A percentile compares a stretch with the other conserved stretches of the same genome.
Evolutionary conservation across 2,329 filamentous ascomycete genomes (phyloP).

Genomic region (Cucurbitaria berberidis): DNA sequence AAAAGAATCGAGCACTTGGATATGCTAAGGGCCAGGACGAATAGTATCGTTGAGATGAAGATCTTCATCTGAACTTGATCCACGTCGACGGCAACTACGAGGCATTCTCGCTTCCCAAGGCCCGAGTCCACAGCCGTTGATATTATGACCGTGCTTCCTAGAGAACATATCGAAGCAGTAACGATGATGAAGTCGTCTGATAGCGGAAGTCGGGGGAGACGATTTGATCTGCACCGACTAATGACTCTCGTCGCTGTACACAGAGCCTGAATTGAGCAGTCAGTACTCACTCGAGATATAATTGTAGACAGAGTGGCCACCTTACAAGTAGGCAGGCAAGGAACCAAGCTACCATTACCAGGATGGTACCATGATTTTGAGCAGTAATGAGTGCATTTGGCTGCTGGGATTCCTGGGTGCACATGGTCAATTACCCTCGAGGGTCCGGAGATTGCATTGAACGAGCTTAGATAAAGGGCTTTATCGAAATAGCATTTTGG

Average conservation of each 20-base stretch:
- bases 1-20: conserved; percentile 32
- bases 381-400: conserved; percentile 28
- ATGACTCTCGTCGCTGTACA: conserved; percentile 23
- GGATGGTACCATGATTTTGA: conserved; percentile 32
- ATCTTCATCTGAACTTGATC: conserved; percentile 25
- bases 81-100: conserved; percentile 10
- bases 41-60: conserved; percentile 32
- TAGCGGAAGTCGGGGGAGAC: conserved; percentile 13
- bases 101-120: conserved; percentile 22
- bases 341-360: conserved; percentile 37
- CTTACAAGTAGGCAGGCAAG: conserved; percentile 31
- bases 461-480: conserved; percentile 17
- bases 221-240: conserved; percentile 20
- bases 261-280: conserved; percentile 20
- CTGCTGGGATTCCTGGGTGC: conserved; percentile 13
- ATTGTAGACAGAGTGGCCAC: background rate
- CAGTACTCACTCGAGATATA: conserved; percentile 1
- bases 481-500: conserved; percentile 20
- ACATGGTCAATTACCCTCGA: conserved; percentile 15
- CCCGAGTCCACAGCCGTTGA: conserved; percentile 29
- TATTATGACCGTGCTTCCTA: conserved; percentile 30
- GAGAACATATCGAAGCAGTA: conserved; percentile 23
- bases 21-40: conserved; percentile 26
- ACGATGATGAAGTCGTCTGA: conserved; percentile 30
- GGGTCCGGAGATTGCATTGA: conserved; percentile 28